Base-by-base conservation (phyloP, 2,329 filamentous ascomycete species). In the Penicillium sp. region DNA sequence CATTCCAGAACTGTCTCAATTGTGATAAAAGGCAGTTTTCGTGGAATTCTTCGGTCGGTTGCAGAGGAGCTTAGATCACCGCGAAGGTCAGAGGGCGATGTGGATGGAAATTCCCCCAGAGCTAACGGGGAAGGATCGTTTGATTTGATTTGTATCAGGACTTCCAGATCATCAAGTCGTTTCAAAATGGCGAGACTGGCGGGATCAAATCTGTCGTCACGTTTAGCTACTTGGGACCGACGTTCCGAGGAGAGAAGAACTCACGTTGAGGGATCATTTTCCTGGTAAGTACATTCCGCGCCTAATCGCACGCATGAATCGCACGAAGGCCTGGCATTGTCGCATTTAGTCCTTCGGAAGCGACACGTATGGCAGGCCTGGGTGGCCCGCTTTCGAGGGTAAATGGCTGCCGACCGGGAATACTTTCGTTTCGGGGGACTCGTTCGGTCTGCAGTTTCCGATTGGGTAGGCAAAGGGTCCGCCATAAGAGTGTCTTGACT, bases 341-440 rank as follows among this genome's bases (percentile, higher is more conserved):
- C 52, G 45, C 52, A 55, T 22, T 52, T 55, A 13, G 49, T 52
- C 11, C 45, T 25, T 11, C 39, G 28, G 18, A 42, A 24, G 7
- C 48, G 52, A 35, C 52, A 55, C 0, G 41, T 52, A 18, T 49
- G 48, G 22, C 52, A 55, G 9, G 52, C 52, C 18, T 47, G 33
- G 11, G 46, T 51, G 13, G 48, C 52, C 35, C 51, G 35, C 27
- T 54, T 54, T n/a, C 48, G 48, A 9, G 48, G 48, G 18, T 51
- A 54, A 16, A 36, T 46, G 4, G 38, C 44, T 11, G 49, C 43
- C 4, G 31, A 16, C 3, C 49, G 49, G 11, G 44, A 8, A 16
- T 46, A 24, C 20, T 22, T 42, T 36, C 44, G 36, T 30, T 51
- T 51, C 28, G 20, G 39, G 31, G 40, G 30, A 38, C 14, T n/a